A percentile compares a stretch with the other conserved stretches of the same genome.
Evolutionary conservation across 2,329 filamentous ascomycete genomes (phyloP).

Genomic region (Akanthomyces uredinophilus): DNA sequence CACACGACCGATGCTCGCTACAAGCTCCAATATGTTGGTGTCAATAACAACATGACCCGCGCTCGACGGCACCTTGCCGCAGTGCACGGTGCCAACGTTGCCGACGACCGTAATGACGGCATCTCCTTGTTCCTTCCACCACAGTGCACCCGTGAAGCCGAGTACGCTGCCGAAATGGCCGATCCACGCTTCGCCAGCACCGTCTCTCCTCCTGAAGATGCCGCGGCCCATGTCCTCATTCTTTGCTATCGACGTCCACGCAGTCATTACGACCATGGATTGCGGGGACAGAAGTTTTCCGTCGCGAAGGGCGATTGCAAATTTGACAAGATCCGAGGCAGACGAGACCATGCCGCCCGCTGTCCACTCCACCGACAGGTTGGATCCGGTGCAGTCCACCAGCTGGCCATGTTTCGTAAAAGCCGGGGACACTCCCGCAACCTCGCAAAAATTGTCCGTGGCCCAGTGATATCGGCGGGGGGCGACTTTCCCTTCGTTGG

Average conservation of each 20-base stretch:
- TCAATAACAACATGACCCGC: conserved; percentile 13
- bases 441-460: conserved; percentile 12
- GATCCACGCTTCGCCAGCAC: conserved; percentile 3
- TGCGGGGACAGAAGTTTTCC: conserved; percentile 12
- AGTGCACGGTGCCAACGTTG: conserved; percentile 17
- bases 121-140: conserved; percentile 16
- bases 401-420: conserved; percentile 11
- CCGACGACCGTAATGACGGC: conserved; percentile 11
- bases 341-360: conserved; percentile 17
- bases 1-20: background rate
- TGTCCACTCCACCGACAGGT: conserved; percentile 16
- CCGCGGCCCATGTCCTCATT: conserved; percentile 15
- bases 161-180: conserved; percentile 16
- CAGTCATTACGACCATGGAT: conserved; percentile 14
- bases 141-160: conserved; percentile 15
- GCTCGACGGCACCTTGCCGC: conserved; percentile 5
- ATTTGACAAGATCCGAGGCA: conserved; percentile 14
- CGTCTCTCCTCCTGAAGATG: conserved; percentile 13
- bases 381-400: conserved; percentile 16
- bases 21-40: conserved; percentile 6
- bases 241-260: conserved; percentile 11
- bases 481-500: background rate
- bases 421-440: conserved; percentile 12
- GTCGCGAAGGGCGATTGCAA: conserved; percentile 16
- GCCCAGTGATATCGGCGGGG: conserved; percentile 16